Base-by-base conservation (phyloP, 345 rosid genomes). In the Erysimum cheiranthoides region DNA sequence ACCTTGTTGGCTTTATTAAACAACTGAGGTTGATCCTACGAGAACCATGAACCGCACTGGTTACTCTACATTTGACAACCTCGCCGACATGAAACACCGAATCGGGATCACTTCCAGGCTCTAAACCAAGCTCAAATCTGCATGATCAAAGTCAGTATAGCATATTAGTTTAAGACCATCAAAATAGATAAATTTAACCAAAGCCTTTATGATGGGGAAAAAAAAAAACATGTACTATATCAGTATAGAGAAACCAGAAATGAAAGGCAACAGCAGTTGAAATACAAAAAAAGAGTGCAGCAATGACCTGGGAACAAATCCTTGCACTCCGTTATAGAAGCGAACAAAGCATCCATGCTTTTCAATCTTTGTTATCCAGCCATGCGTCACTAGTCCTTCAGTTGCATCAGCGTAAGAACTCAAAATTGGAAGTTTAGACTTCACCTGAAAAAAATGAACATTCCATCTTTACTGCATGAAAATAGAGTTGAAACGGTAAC, bases 261-360 rank as follows among this genome's bases (percentile, higher is more conserved):
- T 61, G 62, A 39, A 46, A 70, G 68, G 70, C 17, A 69, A 43
- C 9, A n/a, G 65, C 57, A 56, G 14, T 52, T 61, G 16, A 61
- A 39, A 53, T 35, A 35, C 16, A 70, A 62, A 43, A 62, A 77
- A 77, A 38, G 46, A 17, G 70, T 73, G 16, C 25, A 73, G 50
- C 40, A 84, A 85, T 73, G 56, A 76, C 99, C 99, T 85, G 71
- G 96, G 86, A 78, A 86, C 90, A 84, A 95, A 90, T 78, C 97
- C 99, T 74, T 92, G 99, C 81, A 95, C 97, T 74, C 97, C 97
- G 85, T 88, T 95, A 80, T 92, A 95, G 70, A 95, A 95, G 66
- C 92, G 92, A 73, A 92, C 90, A 61, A 90, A 92, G 87, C 97
- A 95, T 59, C 99, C 99, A 79, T 89, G 91, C 58, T 90, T 86